These are phyloP conservation scores for Xylaria sp. DNA, from an alignment of 2,329 filamentous ascomycete genomes.

Conservation along the genomic window DNA sequence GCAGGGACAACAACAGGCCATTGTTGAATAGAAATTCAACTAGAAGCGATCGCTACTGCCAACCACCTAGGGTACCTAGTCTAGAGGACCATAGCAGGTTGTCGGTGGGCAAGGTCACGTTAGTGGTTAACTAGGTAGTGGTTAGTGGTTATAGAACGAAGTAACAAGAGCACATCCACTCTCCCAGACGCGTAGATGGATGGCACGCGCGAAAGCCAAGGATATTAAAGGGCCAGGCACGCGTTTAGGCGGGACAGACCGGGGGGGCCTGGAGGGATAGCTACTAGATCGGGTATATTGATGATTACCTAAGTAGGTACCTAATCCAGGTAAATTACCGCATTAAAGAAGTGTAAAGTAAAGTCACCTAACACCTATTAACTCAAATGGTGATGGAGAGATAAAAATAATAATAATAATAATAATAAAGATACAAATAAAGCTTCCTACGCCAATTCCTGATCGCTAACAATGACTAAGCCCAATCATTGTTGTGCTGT, in stretches of 20 bases:
- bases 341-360: too few species aligned
- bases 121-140: not conserved
- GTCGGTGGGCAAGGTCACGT: slow-evolving; percentile 4
- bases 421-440: too few species aligned
- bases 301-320: not conserved
- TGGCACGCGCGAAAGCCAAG: slow-evolving; percentile 5
- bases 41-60: not conserved
- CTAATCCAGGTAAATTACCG: too few species aligned
- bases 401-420: too few species aligned
- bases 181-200: slow-evolving; percentile 21
- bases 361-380: too few species aligned
- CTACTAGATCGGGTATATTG: not conserved
- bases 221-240: slow-evolving; percentile 1
- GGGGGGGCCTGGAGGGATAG: not conserved
- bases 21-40: not conserved
- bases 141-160: not conserved
- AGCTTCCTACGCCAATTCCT: too few species aligned
- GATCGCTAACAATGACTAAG: too few species aligned
- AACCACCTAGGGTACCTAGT: too few species aligned
- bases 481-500: too few species aligned
- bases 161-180: not conserved
- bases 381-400: too few species aligned
- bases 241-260: slow-evolving; percentile 1
- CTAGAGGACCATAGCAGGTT: too few species aligned
- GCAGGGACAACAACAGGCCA: not conserved